A percentile compares a stretch with the other conserved stretches of the same genome.
Evolutionary conservation across 2,329 filamentous ascomycete genomes (phyloP).

Genomic region (Venturia effusa): DNA sequence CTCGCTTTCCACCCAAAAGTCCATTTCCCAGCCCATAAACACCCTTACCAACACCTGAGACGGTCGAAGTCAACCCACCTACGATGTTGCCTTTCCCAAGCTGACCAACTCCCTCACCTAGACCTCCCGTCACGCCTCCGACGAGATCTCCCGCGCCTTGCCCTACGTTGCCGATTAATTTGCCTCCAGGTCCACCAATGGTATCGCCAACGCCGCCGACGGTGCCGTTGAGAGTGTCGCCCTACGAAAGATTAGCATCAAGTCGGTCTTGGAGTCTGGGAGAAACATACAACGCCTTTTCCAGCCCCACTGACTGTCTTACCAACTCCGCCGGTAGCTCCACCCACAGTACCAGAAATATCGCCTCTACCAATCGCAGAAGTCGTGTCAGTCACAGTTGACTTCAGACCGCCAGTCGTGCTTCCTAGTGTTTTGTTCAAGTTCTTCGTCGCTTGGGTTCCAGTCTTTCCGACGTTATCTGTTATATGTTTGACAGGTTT

Average conservation of each 20-base stretch:
- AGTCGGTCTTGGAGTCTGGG: not conserved
- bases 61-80: conserved; percentile 30
- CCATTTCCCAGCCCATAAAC: conserved; percentile 27
- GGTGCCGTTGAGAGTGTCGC: conserved; percentile 7
- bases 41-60: conserved; percentile 29
- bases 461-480: conserved; percentile 30
- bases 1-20: conserved; percentile 19
- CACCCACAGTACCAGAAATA: conserved; percentile 26
- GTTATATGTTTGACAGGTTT: conserved; percentile 30
- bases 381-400: conserved; percentile 34
- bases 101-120: conserved; percentile 35
- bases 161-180: conserved; percentile 31
- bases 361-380: conserved; percentile 32
- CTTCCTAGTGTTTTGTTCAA: conserved; percentile 30
- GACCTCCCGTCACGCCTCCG: conserved; percentile 28
- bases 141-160: conserved; percentile 32
- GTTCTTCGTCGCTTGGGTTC: conserved; percentile 28
- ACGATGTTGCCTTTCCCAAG: conserved; percentile 34
- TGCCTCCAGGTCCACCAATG: conserved; percentile 28
- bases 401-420: conserved; percentile 31
- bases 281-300: conserved; percentile 22
- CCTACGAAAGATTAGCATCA: conserved; percentile 5
- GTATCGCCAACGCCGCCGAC: conserved; percentile 15
- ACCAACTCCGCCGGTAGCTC: conserved; percentile 24
- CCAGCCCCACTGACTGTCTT: conserved; percentile 26